phyloP scores from a whole-genome alignment of 441 rosid species.

The Brassica hybrid region DNA sequence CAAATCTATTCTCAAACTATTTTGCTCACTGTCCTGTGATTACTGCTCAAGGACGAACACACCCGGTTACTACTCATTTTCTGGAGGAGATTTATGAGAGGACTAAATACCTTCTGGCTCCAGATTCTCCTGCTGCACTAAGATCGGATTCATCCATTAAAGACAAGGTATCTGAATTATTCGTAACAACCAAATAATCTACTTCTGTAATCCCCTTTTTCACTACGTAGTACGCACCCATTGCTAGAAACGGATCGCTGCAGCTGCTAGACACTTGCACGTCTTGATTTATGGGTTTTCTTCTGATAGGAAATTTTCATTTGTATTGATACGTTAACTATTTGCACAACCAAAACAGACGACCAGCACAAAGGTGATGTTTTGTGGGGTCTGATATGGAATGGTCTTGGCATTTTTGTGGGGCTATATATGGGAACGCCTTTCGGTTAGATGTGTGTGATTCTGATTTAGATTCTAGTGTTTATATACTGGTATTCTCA shows the following conservation, averaged over 20 bases:
- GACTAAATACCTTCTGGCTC: conserved; percentile 67
- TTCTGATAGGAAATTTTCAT: neutral
- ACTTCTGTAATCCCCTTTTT: conserved; percentile 10
- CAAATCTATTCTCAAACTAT: conserved; percentile 79
- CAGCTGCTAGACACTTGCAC: neutral
- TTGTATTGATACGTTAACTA: neutral
- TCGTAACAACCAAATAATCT: conserved; percentile 17
- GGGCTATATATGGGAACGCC: conserved; percentile 10
- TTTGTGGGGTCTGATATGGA: conserved; percentile 7
- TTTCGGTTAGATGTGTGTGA: neutral
- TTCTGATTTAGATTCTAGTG: conserved; percentile 10
- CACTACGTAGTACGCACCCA: neutral
- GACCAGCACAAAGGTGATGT: neutral
- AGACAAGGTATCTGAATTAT: conserved; percentile 58
- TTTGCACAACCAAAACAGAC: neutral
- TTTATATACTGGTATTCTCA: neutral
- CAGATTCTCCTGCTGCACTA: conserved; percentile 89
- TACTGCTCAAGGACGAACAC: conserved; percentile 87
- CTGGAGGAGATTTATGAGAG: conserved; percentile 91
- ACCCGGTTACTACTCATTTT: conserved; percentile 80
- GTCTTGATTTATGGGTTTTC: neutral
- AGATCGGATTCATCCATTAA: conserved; percentile 55
- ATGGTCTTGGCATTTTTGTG: conserved; percentile 8
- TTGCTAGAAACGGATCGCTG: neutral
- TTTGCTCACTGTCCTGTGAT: conserved; percentile 91